Evolutionary conservation across 768 basidiomycete species (phyloP).

Genomic region (Termitomyces heimii): DNA sequence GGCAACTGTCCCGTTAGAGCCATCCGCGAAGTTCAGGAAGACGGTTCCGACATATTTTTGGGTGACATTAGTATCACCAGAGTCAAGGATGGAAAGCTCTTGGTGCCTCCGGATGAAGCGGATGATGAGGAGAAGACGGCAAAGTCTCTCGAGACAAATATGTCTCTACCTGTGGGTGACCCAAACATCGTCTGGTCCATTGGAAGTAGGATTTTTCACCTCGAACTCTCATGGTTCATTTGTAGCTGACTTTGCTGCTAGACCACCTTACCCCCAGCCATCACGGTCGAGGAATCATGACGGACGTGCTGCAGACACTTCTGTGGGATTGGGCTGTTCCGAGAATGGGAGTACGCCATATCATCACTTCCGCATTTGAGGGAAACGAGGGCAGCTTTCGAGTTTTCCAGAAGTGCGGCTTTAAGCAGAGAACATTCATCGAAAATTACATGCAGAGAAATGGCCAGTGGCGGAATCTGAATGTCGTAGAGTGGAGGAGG

Average conservation of each 20-base stretch:
- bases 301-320: slow-evolving; percentile 49
- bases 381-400: slow-evolving; percentile 55
- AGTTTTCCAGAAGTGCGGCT: slow-evolving; percentile 68
- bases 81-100: slow-evolving; percentile 17
- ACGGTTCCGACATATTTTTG: slow-evolving; percentile 50
- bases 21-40: slow-evolving; percentile 50
- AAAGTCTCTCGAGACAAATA: slow-evolving; percentile 33
- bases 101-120: slow-evolving; percentile 3
- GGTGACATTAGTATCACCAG: slow-evolving; percentile 38
- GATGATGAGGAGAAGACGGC: slow-evolving; percentile 33
- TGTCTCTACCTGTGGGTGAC: slow-evolving; percentile 36
- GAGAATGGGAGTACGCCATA: slow-evolving; percentile 47
- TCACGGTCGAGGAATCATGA: slow-evolving; percentile 70
- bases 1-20: slow-evolving; percentile 41
- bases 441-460: slow-evolving; percentile 31
- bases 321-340: slow-evolving; percentile 57
- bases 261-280: slow-evolving; percentile 56
- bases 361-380: slow-evolving; percentile 37
- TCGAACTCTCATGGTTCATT: background rate
- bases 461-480: slow-evolving; percentile 28
- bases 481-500: slow-evolving; percentile 28
- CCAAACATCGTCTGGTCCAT: slow-evolving; percentile 56
- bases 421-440: slow-evolving; percentile 31
- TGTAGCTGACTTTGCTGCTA: slow-evolving; percentile 15
- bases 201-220: slow-evolving; percentile 42